phyloP scores from a whole-genome alignment of 345 rosid species.

The Brassica napus region Da-Ae NC_063449.1:41163501-41164000 shows the following conservation, averaged over 20 bases:
- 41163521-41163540: constrained; percentile 34
- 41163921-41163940: constrained; percentile 15
- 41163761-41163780: constrained; percentile 93
- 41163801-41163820: constrained; percentile 61
- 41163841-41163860: constrained; percentile 68
- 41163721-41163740: constrained; percentile 61
- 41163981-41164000: constrained; percentile 54
- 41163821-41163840: constrained; percentile 77
- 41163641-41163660: constrained; percentile 25
- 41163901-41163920: constrained; percentile 2
- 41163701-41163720: constrained; percentile 27
- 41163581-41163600: constrained; percentile 39
- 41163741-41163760: constrained; percentile 76
- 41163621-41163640: constrained; percentile 43
- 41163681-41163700: constrained; percentile 17
- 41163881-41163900: neutral
- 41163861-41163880: constrained; percentile 60
- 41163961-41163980: constrained; percentile 53
- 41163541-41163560: constrained; percentile 27
- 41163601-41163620: constrained; percentile 48
- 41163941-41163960: constrained; percentile 70
- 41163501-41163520: constrained; percentile 55
- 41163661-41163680: constrained; percentile 26
- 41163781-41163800: constrained; percentile 65
- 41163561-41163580: constrained; percentile 21